phyloP scores from a whole-genome alignment of 768 basidiomycete genomes.

The Naematelia encephala region DNA sequence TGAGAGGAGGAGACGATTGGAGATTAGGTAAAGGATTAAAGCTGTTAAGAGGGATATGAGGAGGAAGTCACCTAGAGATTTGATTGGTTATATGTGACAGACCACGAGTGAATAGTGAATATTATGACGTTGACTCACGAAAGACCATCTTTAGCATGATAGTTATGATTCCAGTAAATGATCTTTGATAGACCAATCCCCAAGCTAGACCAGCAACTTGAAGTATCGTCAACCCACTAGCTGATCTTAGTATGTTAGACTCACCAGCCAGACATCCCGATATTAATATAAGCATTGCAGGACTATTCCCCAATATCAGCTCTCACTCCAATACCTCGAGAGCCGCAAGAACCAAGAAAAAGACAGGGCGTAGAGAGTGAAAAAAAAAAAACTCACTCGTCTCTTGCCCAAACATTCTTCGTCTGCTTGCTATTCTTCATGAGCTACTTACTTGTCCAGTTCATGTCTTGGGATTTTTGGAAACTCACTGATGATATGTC shows the following conservation, averaged over 20 bases:
- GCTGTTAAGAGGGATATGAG: constrained; percentile 70
- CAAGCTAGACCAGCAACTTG: constrained; percentile 78
- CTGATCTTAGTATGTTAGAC: constrained; percentile 22
- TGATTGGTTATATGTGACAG: not conserved
- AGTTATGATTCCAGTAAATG: constrained; percentile 58
- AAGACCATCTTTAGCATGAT: constrained; percentile 77
- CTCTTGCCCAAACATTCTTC: constrained; percentile 96
- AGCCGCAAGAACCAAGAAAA: not conserved
- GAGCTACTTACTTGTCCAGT: no score
- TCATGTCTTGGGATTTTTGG: no score
- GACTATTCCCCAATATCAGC: constrained; percentile 48
- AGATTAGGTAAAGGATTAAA: constrained; percentile 60
- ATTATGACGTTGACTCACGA: constrained; percentile 50
- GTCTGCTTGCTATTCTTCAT: constrained; percentile 62
- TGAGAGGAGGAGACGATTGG: constrained; percentile 68
- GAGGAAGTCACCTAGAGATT: constrained; percentile 67
- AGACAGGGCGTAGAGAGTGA: not conserved
- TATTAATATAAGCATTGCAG: constrained; percentile 86
- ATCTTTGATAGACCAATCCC: constrained; percentile 75
- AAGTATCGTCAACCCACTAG: not conserved
- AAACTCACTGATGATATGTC: constrained; percentile 87
- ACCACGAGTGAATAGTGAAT: not conserved
- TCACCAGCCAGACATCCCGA: constrained; percentile 71
- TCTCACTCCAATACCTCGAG: not conserved
- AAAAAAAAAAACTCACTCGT: constrained; percentile 58